Percentiles rank a stretch among this genome's conserved stretches.
These are phyloP conservation scores for Huntiella bhutanensis DNA, from an alignment of 2,329 filamentous ascomycete genomes.

Conservation along the genomic window DNA sequence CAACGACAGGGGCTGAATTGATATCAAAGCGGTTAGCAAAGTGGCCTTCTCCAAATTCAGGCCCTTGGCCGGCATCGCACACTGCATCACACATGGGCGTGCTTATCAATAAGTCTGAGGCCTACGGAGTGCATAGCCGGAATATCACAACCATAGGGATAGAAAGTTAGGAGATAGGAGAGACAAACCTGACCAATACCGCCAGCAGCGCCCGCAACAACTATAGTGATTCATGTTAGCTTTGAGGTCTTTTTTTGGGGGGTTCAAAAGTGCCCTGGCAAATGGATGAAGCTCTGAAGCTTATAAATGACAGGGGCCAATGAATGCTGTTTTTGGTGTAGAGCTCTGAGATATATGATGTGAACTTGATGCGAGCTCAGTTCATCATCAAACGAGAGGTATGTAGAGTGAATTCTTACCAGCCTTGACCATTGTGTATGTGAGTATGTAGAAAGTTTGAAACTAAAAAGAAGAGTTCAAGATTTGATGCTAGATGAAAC, in stretches of 20 bases:
- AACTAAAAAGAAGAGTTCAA: conserved; percentile 1
- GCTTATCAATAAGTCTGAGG: conserved; percentile 4
- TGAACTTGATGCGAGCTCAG: background rate
- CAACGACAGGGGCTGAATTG: conserved; percentile 68
- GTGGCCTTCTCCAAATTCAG: conserved; percentile 9
- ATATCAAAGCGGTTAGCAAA: conserved; percentile 11
- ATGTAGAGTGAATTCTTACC: conserved; percentile 23
- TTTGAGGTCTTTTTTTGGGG: background rate
- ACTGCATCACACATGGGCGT: background rate
- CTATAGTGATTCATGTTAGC: conserved; percentile 19
- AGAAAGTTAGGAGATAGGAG: background rate
- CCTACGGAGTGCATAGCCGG: background rate
- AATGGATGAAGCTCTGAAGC: background rate
- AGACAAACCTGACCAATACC: conserved; percentile 79
- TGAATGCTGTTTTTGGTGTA: too few relatives aligned
- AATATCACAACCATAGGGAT: background rate
- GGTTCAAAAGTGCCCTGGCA: too few relatives aligned
- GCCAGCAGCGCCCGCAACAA: conserved; percentile 88
- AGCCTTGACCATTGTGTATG: conserved; percentile 37
- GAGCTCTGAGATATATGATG: too few relatives aligned
- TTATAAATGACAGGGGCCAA: background rate
- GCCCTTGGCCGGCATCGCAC: background rate
- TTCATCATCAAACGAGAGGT: background rate
- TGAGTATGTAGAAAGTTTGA: conserved; percentile 7
- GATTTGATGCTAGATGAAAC: conserved; percentile 1